A percentile compares a stretch with the other conserved stretches of the same genome.
phyloP scores from a whole-genome alignment of 2,329 filamentous ascomycete species.

The Helminthosporium solani region DNA sequence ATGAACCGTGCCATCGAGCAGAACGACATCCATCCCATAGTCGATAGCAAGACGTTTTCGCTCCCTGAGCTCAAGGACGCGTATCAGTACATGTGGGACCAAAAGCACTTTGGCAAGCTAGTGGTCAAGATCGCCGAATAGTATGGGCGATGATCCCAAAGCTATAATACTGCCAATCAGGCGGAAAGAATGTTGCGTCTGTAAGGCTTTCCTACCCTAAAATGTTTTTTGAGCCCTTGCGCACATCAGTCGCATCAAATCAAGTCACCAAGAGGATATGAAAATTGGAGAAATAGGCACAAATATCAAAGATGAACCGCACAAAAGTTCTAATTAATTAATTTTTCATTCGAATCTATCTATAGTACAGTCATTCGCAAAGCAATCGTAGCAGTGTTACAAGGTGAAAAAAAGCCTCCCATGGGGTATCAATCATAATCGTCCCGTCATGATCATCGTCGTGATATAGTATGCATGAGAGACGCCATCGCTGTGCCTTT shows the following conservation, averaged over 20 bases:
- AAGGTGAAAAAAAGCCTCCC: neutral
- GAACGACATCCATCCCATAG: constrained; percentile 59
- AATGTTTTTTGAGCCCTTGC: too few relatives aligned
- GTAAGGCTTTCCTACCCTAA: too few relatives aligned
- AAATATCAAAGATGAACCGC: too few relatives aligned
- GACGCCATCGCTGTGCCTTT: neutral
- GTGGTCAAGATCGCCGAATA: constrained; percentile 6
- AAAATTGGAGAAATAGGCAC: too few relatives aligned
- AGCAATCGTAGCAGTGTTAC: neutral
- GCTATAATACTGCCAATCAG: too few relatives aligned
- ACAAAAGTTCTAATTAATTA: neutral
- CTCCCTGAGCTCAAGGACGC: constrained; percentile 55
- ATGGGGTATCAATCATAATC: neutral
- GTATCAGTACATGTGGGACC: constrained; percentile 51
- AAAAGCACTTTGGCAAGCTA: constrained; percentile 48
- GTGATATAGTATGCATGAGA: too few relatives aligned
- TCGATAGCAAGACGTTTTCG: constrained; percentile 59
- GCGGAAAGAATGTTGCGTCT: too few relatives aligned
- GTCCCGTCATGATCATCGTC: neutral
- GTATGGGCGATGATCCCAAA: neutral
- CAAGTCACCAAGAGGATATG: neutral
- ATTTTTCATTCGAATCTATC: neutral
- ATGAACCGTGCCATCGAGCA: constrained; percentile 61
- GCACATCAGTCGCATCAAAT: too few relatives aligned
- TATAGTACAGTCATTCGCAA: neutral